Evolutionary conservation across 2,329 filamentous ascomycete species (phyloP).

Genomic region (Talaromyces atroroseus): DNA sequence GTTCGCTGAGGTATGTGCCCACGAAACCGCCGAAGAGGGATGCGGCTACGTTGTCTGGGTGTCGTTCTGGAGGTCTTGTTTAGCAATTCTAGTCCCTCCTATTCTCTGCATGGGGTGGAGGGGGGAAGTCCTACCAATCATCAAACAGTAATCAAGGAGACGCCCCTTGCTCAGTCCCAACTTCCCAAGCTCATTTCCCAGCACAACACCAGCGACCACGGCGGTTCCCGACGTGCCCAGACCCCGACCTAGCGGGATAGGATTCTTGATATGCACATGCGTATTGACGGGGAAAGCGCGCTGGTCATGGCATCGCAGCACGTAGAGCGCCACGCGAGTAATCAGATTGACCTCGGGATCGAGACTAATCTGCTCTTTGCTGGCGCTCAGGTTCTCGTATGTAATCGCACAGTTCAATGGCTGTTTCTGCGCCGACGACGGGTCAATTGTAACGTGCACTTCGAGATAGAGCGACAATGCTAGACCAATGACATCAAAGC

Average conservation of each 20-base stretch:
- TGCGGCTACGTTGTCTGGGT: conserved; percentile 91
- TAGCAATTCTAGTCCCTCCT: neutral
- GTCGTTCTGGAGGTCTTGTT: conserved; percentile 51
- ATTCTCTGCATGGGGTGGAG: neutral
- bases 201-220: conserved; percentile 88
- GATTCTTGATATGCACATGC: conserved; percentile 90
- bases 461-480: conserved; percentile 92
- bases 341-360: conserved; percentile 86
- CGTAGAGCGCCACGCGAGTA: conserved; percentile 88
- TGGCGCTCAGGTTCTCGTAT: conserved; percentile 78
- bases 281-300: conserved; percentile 79
- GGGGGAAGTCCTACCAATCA: conserved; percentile 65
- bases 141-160: conserved; percentile 91
- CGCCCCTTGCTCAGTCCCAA: conserved; percentile 72
- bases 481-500: conserved; percentile 94
- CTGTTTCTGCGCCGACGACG: conserved; percentile 37
- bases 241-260: conserved; percentile 86
- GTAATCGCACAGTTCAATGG: conserved; percentile 70
- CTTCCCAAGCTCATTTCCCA: conserved; percentile 82
- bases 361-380: conserved; percentile 67
- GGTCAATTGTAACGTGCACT: conserved; percentile 71
- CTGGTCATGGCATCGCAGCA: conserved; percentile 85
- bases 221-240: conserved; percentile 94
- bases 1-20: conserved; percentile 89
- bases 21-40: conserved; percentile 95